These are phyloP conservation scores for Clarkia xantiana DNA, from an alignment of 345 rosid species.

Conservation along the genomic window DNA sequence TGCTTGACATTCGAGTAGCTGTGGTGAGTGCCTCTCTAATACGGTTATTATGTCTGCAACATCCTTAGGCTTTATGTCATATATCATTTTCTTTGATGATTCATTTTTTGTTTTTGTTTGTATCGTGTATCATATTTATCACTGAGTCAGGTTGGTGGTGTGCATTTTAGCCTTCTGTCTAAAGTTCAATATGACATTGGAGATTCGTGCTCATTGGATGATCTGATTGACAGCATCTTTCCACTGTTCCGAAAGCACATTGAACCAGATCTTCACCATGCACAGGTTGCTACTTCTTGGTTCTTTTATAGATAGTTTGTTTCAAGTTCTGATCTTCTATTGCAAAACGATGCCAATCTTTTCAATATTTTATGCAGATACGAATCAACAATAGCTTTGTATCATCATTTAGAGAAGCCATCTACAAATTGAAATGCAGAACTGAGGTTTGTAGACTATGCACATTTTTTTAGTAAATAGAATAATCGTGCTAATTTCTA, in stretches of 20 bases:
- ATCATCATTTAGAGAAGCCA: conserved; percentile 96
- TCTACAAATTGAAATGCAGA: conserved; percentile 96
- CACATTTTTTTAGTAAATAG: too few species aligned
- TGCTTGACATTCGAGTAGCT: conserved; percentile 97
- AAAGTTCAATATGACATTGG: conserved; percentile 95
- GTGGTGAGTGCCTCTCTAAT: conserved; percentile 42
- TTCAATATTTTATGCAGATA: conserved; percentile 53
- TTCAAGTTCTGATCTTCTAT: not conserved
- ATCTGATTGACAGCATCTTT: conserved; percentile 93
- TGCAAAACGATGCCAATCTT: not conserved
- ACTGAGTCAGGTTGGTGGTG: conserved; percentile 82
- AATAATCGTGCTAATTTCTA: too few species aligned
- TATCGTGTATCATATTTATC: too few species aligned
- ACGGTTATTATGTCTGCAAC: not conserved
- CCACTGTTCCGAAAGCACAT: conserved; percentile 92
- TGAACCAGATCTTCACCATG: conserved; percentile 99
- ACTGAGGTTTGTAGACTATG: conserved; percentile 53
- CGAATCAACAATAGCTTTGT: conserved; percentile 96
- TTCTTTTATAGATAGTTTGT: conserved; percentile 4
- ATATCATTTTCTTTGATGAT: too few species aligned
- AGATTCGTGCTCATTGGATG: conserved; percentile 87
- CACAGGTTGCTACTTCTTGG: conserved; percentile 52
- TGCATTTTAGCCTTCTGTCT: conserved; percentile 96
- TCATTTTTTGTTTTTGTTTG: too few species aligned
- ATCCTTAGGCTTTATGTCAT: too few species aligned